phyloP scores from a whole-genome alignment of 768 basidiomycete species.

The Termitomyces sp. region DNA sequence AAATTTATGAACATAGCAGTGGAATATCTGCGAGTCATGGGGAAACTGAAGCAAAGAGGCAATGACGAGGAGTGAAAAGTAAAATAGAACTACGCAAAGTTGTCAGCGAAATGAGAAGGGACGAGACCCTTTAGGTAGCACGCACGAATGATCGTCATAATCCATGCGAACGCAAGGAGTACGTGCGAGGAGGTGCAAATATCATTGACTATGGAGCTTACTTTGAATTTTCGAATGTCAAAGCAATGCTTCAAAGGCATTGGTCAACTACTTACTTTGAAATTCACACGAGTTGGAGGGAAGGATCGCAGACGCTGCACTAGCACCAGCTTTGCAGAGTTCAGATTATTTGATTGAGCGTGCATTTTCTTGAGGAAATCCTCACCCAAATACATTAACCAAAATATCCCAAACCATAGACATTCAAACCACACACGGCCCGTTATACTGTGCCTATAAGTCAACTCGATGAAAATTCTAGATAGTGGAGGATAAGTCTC shows the following conservation, averaged over 20 bases:
- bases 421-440: conserved; percentile 71
- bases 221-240: conserved; percentile 1
- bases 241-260: neutral
- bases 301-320: conserved; percentile 37
- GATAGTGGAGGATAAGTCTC: conserved; percentile 1
- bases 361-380: conserved; percentile 10
- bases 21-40: conserved; percentile 47
- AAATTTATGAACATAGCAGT: conserved; percentile 39
- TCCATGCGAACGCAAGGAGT: conserved; percentile 48
- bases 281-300: conserved; percentile 29
- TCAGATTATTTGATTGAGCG: neutral
- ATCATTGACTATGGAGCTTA: conserved; percentile 6
- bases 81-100: conserved; percentile 43
- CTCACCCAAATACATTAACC: conserved; percentile 53
- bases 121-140: conserved; percentile 3
- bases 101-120: neutral
- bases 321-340: conserved; percentile 39
- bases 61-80: conserved; percentile 45
- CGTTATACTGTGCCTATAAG: conserved; percentile 42
- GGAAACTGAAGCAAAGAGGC: conserved; percentile 34
- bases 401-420: conserved; percentile 53
- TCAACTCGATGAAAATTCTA: conserved; percentile 55
- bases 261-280: conserved; percentile 16
- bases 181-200: conserved; percentile 49
- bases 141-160: conserved; percentile 31